These are phyloP conservation scores for Porodaedalea pini DNA, from an alignment of 1,284 basidiomycete species.

Conservation along the genomic window DNA sequence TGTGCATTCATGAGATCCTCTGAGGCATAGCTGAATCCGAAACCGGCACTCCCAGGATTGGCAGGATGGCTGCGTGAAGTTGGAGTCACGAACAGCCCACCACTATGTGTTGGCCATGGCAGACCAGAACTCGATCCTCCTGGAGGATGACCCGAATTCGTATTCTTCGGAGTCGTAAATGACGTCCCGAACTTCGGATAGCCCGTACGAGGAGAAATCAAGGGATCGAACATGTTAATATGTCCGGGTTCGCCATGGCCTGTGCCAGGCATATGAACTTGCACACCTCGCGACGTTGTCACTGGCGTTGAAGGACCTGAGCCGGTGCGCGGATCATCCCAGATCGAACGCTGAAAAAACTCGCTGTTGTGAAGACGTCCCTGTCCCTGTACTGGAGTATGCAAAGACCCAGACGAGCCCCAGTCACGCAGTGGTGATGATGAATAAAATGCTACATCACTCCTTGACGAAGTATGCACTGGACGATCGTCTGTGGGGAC, in stretches of 20 bases:
- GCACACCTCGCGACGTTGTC: constrained; percentile 38
- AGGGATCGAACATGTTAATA: constrained; percentile 4
- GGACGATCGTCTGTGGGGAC: constrained; percentile 17
- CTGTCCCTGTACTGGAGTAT: constrained; percentile 41
- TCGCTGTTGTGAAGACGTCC: neutral
- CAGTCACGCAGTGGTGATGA: constrained; percentile 17
- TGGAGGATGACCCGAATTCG: neutral
- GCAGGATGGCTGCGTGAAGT: neutral
- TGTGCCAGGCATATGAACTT: constrained; percentile 28
- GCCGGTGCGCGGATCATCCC: constrained; percentile 38
- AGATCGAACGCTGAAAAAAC: constrained; percentile 35
- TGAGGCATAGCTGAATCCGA: constrained; percentile 4
- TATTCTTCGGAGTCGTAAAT: constrained; percentile 18
- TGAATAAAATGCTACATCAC: constrained; percentile 16
- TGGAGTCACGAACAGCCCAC: constrained; percentile 12
- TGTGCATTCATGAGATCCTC: neutral
- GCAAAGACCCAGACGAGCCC: constrained; percentile 34
- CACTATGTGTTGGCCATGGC: constrained; percentile 11
- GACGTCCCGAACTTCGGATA: neutral
- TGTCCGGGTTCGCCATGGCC: neutral
- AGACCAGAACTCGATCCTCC: constrained; percentile 4
- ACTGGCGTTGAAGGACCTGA: constrained; percentile 50
- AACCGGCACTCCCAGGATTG: neutral
- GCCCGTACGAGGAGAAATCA: constrained; percentile 1
- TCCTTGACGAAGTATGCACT: constrained; percentile 2